Base-by-base conservation (phyloP, 1,139 yeast genomes). In the Taphrina wiesneri region DNA sequence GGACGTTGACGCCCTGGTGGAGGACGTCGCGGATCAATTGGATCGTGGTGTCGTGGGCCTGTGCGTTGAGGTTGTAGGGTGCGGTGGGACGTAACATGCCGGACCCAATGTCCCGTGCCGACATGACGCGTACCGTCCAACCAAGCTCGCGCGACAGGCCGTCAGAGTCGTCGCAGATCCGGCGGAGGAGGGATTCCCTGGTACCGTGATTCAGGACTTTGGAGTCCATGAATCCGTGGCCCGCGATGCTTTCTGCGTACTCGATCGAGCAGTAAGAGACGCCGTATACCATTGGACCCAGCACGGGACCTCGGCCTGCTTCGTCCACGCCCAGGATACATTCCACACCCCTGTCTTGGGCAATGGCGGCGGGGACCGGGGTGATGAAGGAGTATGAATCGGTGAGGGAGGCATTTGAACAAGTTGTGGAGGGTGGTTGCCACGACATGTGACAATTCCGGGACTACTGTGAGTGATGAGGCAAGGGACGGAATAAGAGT, bases 281-380 rank as follows among this genome's bases (percentile, higher is more conserved):
- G 0, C 96, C 96, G 73, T 93, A 93, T 0, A 95, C 99, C 99
- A 93, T 95, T 0, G 98, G 96, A 0, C 99, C 96, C 49, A 54
- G 26, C 0, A 95, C 97, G 0, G 99, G 99, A 0, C 99, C 99
- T 70, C 99, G 82, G 0, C 99, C 99, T 0, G 99, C 99, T 75
- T 93, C 99, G 75, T 93, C 99, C 0, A 93, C 96, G 2, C 99
- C 99, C 15, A 93, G 76, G 0, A 90, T 84, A 2, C 79, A 79
- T 72, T 77, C 78, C 53, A 57, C 67, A 5, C 70, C 45, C 2
- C 69, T 70, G 46, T 72, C 69, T 2, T 66, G 66, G 4, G 56
- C 45, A 11, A 77, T 69, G 4, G 65, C 54, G 4, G 65, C 54
- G 1, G 82, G 82, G 4, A 80, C 70, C 0, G 72, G 73, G 1